Base-by-base conservation (phyloP, 176 grass and related monocot genomes). In the Avena sativa region DNA sequence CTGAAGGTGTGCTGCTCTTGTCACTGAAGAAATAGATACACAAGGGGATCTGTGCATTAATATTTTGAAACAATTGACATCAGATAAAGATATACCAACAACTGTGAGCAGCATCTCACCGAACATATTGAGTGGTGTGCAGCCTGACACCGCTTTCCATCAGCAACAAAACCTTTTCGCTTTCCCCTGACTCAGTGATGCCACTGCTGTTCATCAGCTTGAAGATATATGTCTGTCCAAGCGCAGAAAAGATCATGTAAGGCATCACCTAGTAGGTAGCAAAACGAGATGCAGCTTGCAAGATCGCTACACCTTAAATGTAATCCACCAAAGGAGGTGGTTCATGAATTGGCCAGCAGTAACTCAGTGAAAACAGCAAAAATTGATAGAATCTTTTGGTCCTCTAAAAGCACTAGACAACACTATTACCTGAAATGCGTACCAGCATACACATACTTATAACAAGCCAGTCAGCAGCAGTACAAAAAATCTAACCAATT, bases 141-240 rank as follows among this genome's bases (percentile, higher is more conserved):
- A 98, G 80, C 74, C 96, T 92, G 64, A 90, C 89, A 55, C 96
- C 96, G 14, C 96, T 98, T 76, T 98, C 96, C 84, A 98, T 96
- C 78, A 98, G 89, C 80, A 98, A 86, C 12, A 98, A 70, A 61
- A 98, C 96, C 79, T 89, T 98, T 88, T 98, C 96, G 4, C 93
- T 98, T 93, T 98, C 96, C 52, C 96, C 96, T 72, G 96, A 98
- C 71, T 98, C 87, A 0, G 96, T 98, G 16, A 95, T 88, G 20
- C 96, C 96, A 46, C 96, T 96, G 92, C 93, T 98, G 64, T 98
- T 98, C 88, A 98, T 91, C 81, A 98, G 67, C 82, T 98, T 98
- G 93, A 98, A 98, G 78, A 98, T 91, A 82, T 98, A 98, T 2
- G 96, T 95, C 96, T 97, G 85, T 51, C 58, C 75, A 80, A 28